Evolutionary conservation across 768 basidiomycete species (phyloP), one percentile per base, ranked within the genome.

Genomic region (Leccinum rimulosum): DNA sequence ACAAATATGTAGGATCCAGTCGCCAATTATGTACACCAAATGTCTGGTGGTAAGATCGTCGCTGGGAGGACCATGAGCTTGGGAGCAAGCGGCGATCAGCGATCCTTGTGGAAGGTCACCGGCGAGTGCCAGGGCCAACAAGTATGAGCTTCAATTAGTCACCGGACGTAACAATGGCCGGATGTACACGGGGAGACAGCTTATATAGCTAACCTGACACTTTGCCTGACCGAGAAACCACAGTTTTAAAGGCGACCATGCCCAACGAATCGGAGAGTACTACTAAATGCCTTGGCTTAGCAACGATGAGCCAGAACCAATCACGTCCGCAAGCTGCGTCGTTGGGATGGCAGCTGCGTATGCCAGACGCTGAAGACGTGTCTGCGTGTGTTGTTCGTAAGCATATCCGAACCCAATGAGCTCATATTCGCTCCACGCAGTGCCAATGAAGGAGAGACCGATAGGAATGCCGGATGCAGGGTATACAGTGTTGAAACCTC

Each of bases 381-480:
- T 80, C 57, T 82, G 75, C 6, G 87, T 87, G 60, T 76, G 76
- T 67, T 87, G 86, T 65, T 81, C 80, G 62, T 75, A 79, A 14
- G 80, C 79, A 56, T 76, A 80, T 45, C 77, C 79, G 56, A 71
- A 73, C 50, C 71, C 68, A 25, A 81, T 66, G 10, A 81, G 73
- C 50, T 71, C 64, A 57, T 71, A 75, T 64, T 81, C 80, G 68
- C 71, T 75, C 68, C 73, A 80, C 27, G 76, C 76, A n/a, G 76
- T 77, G 22, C 80, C 77, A 6, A 78, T 59, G 64, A 80, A 79
- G 35, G 74, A 70, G 19, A 80, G 63, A 6, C 79, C 77, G 35
- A 77, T 76, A 1, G 78, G 77, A 47, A 78, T 47, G 36, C 77
- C 75, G 12, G 83, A 74, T 1, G 70, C 74, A 15, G 68, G 70